phyloP scores from a whole-genome alignment of 306 rosid genomes.

The Fragaria iinumae region DNA sequence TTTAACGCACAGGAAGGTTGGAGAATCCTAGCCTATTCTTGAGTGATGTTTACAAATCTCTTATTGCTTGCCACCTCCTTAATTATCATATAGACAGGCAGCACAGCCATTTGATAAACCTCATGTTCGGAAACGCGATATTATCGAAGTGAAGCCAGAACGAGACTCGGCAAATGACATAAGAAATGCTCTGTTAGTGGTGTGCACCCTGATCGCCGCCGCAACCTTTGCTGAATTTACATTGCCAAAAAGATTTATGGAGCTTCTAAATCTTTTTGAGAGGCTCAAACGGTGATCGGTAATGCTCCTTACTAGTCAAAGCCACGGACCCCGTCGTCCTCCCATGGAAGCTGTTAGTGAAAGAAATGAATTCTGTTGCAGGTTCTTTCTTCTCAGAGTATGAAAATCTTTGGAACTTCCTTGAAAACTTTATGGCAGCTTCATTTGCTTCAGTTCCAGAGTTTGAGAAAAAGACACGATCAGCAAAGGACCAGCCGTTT shows the following conservation, averaged over 20 bases:
- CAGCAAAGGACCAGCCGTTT: conserved; percentile 19
- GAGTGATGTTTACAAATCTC: neutral
- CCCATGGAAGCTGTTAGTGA: conserved; percentile 19
- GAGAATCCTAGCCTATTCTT: neutral
- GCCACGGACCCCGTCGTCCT: conserved; percentile 16
- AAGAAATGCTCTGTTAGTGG: neutral
- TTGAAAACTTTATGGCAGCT: conserved; percentile 22
- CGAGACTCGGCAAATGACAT: neutral
- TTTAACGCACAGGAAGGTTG: neutral
- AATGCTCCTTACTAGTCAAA: conserved; percentile 15
- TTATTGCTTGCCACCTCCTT: neutral
- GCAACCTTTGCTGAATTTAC: no score
- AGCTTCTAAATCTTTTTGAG: no score
- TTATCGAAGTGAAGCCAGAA: neutral
- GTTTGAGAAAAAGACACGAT: conserved; percentile 15
- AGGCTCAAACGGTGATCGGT: conserved; percentile 19
- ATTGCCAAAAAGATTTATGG: no score
- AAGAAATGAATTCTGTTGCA: conserved; percentile 13
- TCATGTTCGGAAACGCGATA: neutral
- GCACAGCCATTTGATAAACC: neutral
- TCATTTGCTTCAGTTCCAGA: conserved; percentile 20
- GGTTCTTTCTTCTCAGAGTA: neutral
- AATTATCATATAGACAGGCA: neutral
- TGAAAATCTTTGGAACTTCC: conserved; percentile 11
- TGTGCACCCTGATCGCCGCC: neutral